Evolutionary conservation across 2,329 filamentous ascomycete genomes (phyloP), one percentile per base, ranked within the genome.

Genomic region (Fusarium cyanostomum): DNA sequence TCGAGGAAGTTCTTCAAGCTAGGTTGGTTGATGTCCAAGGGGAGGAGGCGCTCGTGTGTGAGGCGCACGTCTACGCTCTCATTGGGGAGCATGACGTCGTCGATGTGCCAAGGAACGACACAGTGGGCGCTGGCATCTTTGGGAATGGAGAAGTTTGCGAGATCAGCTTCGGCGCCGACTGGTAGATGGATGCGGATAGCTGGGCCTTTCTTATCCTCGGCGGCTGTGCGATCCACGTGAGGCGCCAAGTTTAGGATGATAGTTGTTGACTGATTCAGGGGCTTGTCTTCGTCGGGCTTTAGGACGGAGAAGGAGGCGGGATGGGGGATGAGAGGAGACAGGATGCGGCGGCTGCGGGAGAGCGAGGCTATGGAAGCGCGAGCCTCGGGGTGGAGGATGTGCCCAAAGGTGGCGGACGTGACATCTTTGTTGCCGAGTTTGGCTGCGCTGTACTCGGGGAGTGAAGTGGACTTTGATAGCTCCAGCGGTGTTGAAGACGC

Each of bases 51-150:
- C 15, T 73, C 71, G 24, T 73, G 71, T 18, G 72, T 71, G 38
- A 86, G 58, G 35, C 82, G 82, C 33, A 82, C 69, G 62, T 87
- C 84, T 44, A 86, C 79, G 43, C 73, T 74, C 28, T 78, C 73
- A 0, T 67, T 53, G 1, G 84, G 84, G 5, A 84, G 74, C 31
- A 85, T 70, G 5, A 83, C 68, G 64, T 86, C 82, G 45, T 74
- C 62, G 64, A 72, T 15, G 71, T 69, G 44, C 70, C 70, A 55
- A 0, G 68, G 57, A 7, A 69, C 54, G 37, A 80, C 59, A 38
- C 75, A 71, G 33, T 70, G 62, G 10, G 79, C 72, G 11, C 70
- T 73, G 1, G 74, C 69, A 8, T 74, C 71, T 13, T 52, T 52
- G 2, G 66, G 76, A 5, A 78, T 52, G 3, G 64, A 42, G 26